Percentiles rank a stretch among this genome's conserved stretches.
These are phyloP conservation scores for Colletotrichum sp. DNA, from an alignment of 2,329 filamentous ascomycete genomes.

Conservation along the genomic window DNA sequence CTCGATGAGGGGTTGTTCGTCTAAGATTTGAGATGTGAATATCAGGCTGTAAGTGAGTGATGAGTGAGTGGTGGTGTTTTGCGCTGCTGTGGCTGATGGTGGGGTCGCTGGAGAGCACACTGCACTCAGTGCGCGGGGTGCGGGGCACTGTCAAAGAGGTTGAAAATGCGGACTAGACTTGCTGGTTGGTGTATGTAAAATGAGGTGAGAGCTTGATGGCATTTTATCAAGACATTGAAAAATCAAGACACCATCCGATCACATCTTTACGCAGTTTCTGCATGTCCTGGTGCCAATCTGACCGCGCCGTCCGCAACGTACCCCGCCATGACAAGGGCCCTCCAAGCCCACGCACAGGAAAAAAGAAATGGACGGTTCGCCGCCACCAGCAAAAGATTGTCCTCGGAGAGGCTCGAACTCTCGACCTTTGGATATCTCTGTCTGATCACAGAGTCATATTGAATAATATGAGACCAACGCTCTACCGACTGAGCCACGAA, in stretches of 20 bases:
- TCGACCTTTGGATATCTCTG: neutral
- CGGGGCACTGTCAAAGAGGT: neutral
- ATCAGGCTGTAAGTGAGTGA: neutral
- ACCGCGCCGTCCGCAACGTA: neutral
- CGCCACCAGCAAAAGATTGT: neutral
- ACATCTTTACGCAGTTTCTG: neutral
- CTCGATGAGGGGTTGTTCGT: rapidly evolving
- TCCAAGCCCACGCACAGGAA: neutral
- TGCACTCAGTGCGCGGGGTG: neutral
- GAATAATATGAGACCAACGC: neutral
- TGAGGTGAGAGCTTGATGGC: rapidly evolving
- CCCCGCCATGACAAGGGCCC: neutral
- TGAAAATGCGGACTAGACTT: neutral
- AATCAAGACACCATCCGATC: neutral
- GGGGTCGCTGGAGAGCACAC: neutral
- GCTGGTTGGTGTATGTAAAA: neutral
- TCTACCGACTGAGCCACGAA: neutral
- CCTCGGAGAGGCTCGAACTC: neutral
- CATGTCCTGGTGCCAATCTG: neutral
- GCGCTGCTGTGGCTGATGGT: neutral
- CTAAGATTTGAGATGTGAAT: neutral
- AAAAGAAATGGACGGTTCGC: neutral
- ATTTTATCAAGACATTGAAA: neutral
- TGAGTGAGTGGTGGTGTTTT: neutral
- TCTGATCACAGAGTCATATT: neutral